Conservation (phyloP, 139 green algal species). For the Pleodorina starrii region DNA sequence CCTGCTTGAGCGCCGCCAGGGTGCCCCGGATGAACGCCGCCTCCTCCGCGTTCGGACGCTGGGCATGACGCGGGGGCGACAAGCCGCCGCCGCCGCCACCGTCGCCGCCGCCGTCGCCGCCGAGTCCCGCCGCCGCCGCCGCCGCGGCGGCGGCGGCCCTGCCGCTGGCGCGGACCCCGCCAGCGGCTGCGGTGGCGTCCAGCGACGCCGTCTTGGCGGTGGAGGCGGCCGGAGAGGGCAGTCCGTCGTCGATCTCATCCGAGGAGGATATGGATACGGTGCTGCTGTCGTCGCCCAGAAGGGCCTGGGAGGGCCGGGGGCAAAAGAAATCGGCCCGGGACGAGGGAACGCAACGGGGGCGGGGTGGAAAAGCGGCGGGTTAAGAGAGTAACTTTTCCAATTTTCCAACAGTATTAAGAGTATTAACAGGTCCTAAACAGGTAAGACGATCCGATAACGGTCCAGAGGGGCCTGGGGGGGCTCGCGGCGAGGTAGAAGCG, state of each 20-base stretch:
- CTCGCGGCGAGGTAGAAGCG: too few species aligned
- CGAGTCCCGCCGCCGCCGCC: not conserved
- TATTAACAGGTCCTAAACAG: too few species aligned
- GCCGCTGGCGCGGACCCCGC: too few species aligned
- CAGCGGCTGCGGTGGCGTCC: too few species aligned
- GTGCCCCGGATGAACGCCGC: conserved; percentile 43
- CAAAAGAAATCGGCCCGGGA: too few species aligned
- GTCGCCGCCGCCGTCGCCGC: not conserved
- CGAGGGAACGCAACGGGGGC: too few species aligned
- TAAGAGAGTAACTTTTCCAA: too few species aligned
- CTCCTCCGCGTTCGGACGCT: conserved; percentile 25
- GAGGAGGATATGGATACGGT: conserved; percentile 29
- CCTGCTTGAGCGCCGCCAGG: conserved; percentile 34
- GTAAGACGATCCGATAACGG: too few species aligned
- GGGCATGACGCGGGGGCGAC: not conserved
- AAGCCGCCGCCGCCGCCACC: not conserved
- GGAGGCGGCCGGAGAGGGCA: conserved; percentile 30
- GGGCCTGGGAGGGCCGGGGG: not conserved
- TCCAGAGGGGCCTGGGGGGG: too few species aligned
- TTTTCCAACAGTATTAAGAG: too few species aligned
- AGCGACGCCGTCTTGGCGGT: too few species aligned
- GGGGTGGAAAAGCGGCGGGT: too few species aligned
- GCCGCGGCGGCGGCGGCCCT: not conserved
- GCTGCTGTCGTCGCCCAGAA: conserved; percentile 25
- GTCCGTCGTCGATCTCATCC: conserved; percentile 20